These are phyloP conservation scores for Tolypocladium album DNA, from an alignment of 2,329 filamentous ascomycete genomes.

Conservation along the genomic window DNA sequence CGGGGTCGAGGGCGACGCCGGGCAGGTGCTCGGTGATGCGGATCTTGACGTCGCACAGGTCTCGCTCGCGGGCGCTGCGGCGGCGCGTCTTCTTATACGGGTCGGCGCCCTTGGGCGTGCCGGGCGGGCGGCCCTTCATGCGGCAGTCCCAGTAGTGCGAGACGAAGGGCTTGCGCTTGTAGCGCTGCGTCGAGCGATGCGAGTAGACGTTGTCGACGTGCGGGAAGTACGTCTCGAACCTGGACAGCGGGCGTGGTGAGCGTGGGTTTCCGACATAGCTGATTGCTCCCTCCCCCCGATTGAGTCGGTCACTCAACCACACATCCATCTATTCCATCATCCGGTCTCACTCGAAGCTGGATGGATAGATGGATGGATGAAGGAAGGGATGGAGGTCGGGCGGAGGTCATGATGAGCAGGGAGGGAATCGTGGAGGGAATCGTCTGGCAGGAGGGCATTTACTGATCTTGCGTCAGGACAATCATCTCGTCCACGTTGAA, in stretches of 20 bases:
- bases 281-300: no score
- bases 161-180: conserved; percentile 73
- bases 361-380: no score
- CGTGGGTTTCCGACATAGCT: no score
- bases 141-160: conserved; percentile 81
- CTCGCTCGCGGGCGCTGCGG: conserved; percentile 60
- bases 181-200: conserved; percentile 69
- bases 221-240: conserved; percentile 71
- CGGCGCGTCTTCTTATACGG: conserved; percentile 77
- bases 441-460: conserved; percentile 7
- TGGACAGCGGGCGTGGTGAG: conserved; percentile 17
- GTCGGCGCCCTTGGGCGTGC: conserved; percentile 69
- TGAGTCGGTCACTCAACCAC: no score
- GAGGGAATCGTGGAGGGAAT: background rate
- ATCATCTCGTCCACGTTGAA: conserved; percentile 69
- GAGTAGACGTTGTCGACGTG: conserved; percentile 81
- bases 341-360: background rate
- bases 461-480: conserved; percentile 64
- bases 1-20: conserved; percentile 23
- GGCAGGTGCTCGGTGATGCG: conserved; percentile 75
- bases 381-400: no score
- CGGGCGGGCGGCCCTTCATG: conserved; percentile 67
- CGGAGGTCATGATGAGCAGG: no score
- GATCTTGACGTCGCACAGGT: conserved; percentile 80
- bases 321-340: no score